Evolutionary conservation across 176 grass and related monocot genomes (phyloP), one percentile per base, ranked within the genome.

Genomic region (Cenchrus purpureus): DNA sequence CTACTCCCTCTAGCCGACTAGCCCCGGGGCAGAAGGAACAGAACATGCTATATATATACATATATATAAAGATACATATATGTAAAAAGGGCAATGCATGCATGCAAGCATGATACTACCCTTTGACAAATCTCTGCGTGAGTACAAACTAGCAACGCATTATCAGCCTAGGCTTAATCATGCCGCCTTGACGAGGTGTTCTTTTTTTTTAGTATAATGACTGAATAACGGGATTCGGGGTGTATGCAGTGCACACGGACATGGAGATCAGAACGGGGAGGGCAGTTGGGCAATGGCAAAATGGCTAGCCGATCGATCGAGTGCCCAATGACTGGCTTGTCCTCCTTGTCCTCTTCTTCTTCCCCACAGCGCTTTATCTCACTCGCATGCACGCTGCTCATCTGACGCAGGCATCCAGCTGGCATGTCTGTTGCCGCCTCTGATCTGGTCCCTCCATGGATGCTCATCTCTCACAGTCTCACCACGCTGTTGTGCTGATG

Each of bases 241-340:
- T 31, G 12, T 59, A 87, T n/a, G n/a, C n/a, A n/a, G n/a, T 45
- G 67, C 55, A 87, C 20, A 46, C 54, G 28, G 48, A 55, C 57
- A 43, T 11, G n/a, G 32, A 28, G 51, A 70, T 48, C 58, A 12
- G 28, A 77, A 52, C 70, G 70, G 71, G 46, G 61, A 42, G 66
- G 44, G 74, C 10, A 46, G 80, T 17, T 68, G 74, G 37, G 37
- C 37, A 40, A 40, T 4, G 2, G 73, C 54, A 6, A 1, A 4
- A 62, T 11, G 49, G 49, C 31, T n/a, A n/a, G n/a, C n/a, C 28
- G 51, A 53, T 53, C 51, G 54, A 56, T 74, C 71, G 31, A 80
- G 78, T 78, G 80, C 42, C 28, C 65, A 84, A 88, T 84, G 58
- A 88, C 78, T 29, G 67, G 10, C 34, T 2, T 74, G 68, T 80